A percentile compares a stretch with the other conserved stretches of the same genome.
Conservation (phyloP, 2,329 filamentous ascomycete species). For the Penicillium sumatraense region DNA sequence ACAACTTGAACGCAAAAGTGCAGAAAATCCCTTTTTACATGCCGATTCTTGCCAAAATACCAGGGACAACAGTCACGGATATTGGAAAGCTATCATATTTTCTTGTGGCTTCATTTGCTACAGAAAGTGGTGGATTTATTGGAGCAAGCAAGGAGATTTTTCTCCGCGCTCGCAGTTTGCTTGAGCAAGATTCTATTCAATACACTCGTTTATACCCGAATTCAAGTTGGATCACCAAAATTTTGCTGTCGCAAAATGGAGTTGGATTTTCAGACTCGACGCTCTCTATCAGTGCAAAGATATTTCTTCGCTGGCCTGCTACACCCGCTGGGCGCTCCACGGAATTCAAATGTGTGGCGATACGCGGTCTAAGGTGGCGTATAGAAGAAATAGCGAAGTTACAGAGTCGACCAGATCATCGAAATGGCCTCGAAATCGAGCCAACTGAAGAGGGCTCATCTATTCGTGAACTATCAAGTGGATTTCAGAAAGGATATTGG, state of each 20-base stretch:
- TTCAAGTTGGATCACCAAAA: conserved; percentile 8
- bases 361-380: conserved; percentile 17
- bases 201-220: conserved; percentile 12
- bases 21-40: conserved; percentile 16
- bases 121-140: neutral
- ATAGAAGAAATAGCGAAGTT: conserved; percentile 18
- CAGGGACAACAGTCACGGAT: conserved; percentile 8
- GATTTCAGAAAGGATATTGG: conserved; percentile 18
- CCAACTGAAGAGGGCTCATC: conserved; percentile 1
- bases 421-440: neutral
- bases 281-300: conserved; percentile 18
- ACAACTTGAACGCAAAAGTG: neutral
- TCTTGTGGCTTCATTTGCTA: conserved; percentile 5
- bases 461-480: conserved; percentile 9
- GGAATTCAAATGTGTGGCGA: conserved; percentile 15
- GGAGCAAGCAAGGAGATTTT: conserved; percentile 6
- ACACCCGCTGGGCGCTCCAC: neutral
- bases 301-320: conserved; percentile 31
- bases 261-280: neutral
- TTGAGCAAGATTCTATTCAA: conserved; percentile 10
- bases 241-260: conserved; percentile 11
- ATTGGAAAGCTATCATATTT: conserved; percentile 16
- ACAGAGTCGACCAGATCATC: neutral
- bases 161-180: conserved; percentile 8
- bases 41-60: conserved; percentile 11